phyloP scores from a whole-genome alignment of 441 rosid species.

The Populus tomentosa region DNA sequence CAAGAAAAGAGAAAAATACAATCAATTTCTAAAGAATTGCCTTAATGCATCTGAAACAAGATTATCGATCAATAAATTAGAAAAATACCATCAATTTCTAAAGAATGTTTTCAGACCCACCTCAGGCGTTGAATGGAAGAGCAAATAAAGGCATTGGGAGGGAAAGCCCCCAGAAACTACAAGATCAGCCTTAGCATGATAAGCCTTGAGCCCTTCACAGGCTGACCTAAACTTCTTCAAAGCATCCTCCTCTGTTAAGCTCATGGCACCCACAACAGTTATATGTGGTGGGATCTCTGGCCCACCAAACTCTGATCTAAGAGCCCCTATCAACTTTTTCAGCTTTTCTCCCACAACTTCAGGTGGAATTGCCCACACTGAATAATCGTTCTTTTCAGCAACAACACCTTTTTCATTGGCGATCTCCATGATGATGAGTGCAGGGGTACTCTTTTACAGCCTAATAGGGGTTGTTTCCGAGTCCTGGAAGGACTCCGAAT shows the following conservation, averaged over 20 bases:
- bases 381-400: constrained; percentile 37
- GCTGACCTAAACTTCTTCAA: constrained; percentile 51
- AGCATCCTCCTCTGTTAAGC: constrained; percentile 61
- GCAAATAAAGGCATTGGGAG: constrained; percentile 71
- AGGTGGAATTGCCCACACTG: constrained; percentile 80
- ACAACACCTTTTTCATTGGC: background rate
- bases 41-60: background rate
- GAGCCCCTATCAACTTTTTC: constrained; percentile 52
- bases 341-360: constrained; percentile 43
- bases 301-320: constrained; percentile 71
- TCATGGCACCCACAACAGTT: constrained; percentile 62
- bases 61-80: background rate
- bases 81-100: background rate
- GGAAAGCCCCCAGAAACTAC: constrained; percentile 73
- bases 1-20: background rate
- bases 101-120: constrained; percentile 9
- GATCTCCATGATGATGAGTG: constrained; percentile 24
- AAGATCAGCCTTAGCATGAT: constrained; percentile 48
- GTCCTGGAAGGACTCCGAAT: no score
- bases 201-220: constrained; percentile 54
- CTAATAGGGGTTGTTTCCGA: no score
- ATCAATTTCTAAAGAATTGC: background rate
- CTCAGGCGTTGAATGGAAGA: constrained; percentile 59
- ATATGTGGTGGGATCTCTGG: constrained; percentile 78
- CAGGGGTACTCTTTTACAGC: no score